These are phyloP conservation scores for Aspergillus ruber DNA, from an alignment of 2,329 filamentous ascomycete species.

Conservation along the genomic window DNA sequence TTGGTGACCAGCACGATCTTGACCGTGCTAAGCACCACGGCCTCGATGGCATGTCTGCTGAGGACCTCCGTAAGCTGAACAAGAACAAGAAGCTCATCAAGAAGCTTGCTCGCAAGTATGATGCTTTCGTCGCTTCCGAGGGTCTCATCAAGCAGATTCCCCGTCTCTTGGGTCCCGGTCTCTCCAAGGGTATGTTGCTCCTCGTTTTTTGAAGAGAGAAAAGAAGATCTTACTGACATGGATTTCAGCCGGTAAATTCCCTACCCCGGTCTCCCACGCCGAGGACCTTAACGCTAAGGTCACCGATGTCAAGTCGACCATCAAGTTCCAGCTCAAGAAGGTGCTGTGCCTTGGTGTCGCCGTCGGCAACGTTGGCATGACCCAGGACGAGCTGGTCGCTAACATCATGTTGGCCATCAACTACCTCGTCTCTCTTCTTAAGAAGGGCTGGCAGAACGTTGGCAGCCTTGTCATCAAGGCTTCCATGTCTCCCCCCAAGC, in stretches of 20 bases:
- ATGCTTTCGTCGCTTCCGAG: conserved; percentile 97
- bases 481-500: conserved; percentile 97
- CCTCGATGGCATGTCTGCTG: conserved; percentile 95
- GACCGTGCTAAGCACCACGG: conserved; percentile 99
- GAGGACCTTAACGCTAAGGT: conserved; percentile 94
- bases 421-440: conserved; percentile 98
- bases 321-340: conserved; percentile 99
- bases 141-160: conserved; percentile 99
- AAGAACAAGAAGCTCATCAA: conserved; percentile 99
- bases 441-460: conserved; percentile 99
- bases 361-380: conserved; percentile 97
- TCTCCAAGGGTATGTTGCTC: conserved; percentile 72
- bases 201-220: too few relatives aligned
- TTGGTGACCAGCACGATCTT: conserved; percentile 96
- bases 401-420: conserved; percentile 99
- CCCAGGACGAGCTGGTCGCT: conserved; percentile 85
- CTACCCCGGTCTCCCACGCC: conserved; percentile 91
- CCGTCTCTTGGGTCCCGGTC: conserved; percentile 97
- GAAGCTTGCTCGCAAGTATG: conserved; percentile 99
- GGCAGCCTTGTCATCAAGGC: conserved; percentile 99
- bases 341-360: conserved; percentile 99
- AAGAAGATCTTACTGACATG: conserved; percentile 20
- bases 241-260: conserved; percentile 90
- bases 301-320: conserved; percentile 99
- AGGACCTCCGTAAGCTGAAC: conserved; percentile 99